Evolutionary conservation across 441 rosid genomes (phyloP).

Genomic region (Lepidium campestre): DNA sequence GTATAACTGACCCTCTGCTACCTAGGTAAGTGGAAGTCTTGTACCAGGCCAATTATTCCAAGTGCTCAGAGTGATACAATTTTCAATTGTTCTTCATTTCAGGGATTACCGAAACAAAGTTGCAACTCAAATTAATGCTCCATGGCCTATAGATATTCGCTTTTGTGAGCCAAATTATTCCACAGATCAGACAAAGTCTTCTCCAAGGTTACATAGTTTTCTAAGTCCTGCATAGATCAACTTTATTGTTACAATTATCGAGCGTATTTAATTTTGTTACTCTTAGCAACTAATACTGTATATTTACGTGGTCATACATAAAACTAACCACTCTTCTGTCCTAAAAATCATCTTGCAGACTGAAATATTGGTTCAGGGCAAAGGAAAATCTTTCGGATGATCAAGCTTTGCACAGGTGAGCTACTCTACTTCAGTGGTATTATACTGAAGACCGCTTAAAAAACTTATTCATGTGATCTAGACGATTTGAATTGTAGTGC

Average conservation of each 20-base stretch:
- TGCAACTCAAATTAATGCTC: slow-evolving; percentile 43
- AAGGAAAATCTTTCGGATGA: slow-evolving; percentile 86
- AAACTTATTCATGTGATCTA: background rate
- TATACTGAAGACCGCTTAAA: background rate
- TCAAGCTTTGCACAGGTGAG: slow-evolving; percentile 86
- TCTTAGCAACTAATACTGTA: background rate
- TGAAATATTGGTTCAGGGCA: slow-evolving; percentile 88
- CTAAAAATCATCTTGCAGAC: slow-evolving; percentile 33
- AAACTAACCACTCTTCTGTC: background rate
- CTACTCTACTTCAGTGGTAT: slow-evolving; percentile 4
- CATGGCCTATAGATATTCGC: slow-evolving; percentile 88
- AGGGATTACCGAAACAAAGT: slow-evolving; percentile 86
- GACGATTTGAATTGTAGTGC: background rate
- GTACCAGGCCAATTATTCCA: background rate
- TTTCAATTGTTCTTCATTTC: slow-evolving; percentile 22
- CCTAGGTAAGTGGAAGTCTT: slow-evolving; percentile 49
- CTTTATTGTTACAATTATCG: background rate
- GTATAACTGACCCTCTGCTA: slow-evolving; percentile 70
- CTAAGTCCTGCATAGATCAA: slow-evolving; percentile 3
- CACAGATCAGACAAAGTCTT: slow-evolving; percentile 66
- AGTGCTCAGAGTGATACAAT: background rate
- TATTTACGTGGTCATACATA: background rate
- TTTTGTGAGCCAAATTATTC: slow-evolving; percentile 68
- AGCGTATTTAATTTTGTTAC: background rate
- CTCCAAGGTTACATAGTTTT: slow-evolving; percentile 56